Evolutionary conservation across 75 land plant genomes (phyloP).

Genomic region (Pseudotsuga menziesii): DNA sequence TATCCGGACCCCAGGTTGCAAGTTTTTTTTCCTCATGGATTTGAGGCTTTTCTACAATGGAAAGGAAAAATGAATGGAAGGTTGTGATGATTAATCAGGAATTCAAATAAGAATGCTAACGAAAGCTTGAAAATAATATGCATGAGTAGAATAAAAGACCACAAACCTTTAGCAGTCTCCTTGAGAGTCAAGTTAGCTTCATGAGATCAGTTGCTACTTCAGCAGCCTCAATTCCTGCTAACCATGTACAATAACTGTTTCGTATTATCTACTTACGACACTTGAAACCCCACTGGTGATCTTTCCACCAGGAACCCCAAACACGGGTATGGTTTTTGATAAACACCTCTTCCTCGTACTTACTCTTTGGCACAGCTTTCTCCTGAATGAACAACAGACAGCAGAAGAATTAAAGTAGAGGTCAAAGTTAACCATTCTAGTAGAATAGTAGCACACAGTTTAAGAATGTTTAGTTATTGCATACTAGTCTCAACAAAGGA

Average conservation of each 20-base stretch:
- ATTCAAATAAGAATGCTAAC: too few species aligned
- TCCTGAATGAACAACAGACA: conserved; percentile 39
- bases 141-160: too few species aligned
- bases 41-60: too few species aligned
- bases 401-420: not conserved
- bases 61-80: too few species aligned
- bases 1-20: conserved; percentile 89
- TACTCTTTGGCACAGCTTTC: conserved; percentile 71
- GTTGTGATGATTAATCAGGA: too few species aligned
- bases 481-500: too few species aligned
- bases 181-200: conserved; percentile 81
- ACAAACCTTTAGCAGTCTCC: conserved; percentile 28
- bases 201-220: conserved; percentile 81
- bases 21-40: conserved; percentile 60
- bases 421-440: not conserved
- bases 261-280: conserved; percentile 74
- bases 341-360: conserved; percentile 89
- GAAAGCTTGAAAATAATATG: too few species aligned
- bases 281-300: conserved; percentile 91
- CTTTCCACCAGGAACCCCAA: conserved; percentile 99
- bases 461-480: too few species aligned
- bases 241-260: conserved; percentile 92
- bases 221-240: conserved; percentile 94
- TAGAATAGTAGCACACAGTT: too few species aligned
- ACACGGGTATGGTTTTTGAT: conserved; percentile 87